A percentile compares a stretch with the other conserved stretches of the same genome.
phyloP scores from a whole-genome alignment of 345 rosid genomes.

The Pseudoturritis turrita region DNA sequence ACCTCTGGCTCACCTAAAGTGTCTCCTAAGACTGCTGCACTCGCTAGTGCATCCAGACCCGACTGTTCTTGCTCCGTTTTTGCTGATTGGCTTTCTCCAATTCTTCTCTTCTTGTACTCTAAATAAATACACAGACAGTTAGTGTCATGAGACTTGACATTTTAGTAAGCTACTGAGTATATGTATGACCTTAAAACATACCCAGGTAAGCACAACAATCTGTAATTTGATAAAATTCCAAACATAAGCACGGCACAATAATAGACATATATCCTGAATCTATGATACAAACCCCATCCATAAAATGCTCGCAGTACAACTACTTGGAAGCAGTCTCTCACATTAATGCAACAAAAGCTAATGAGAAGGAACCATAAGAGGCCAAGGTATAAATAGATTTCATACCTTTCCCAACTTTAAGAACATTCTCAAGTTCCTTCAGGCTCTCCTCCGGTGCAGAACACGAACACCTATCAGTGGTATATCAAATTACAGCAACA shows the following conservation, averaged over 20 bases:
- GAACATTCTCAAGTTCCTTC: slow-evolving; percentile 59
- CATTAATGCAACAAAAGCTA: neutral
- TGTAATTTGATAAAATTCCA: neutral
- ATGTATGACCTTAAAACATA: no score
- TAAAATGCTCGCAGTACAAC: neutral
- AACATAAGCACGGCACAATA: neutral
- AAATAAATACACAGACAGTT: slow-evolving; percentile 12
- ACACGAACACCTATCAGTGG: slow-evolving; percentile 53
- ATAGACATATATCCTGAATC: neutral
- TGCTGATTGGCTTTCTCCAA: slow-evolving; percentile 35
- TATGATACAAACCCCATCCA: neutral
- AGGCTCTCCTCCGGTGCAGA: slow-evolving; percentile 55
- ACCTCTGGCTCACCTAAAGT: slow-evolving; percentile 47
- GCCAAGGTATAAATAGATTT: neutral
- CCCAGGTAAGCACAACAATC: neutral
- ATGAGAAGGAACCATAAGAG: neutral
- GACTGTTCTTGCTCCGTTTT: slow-evolving; percentile 39
- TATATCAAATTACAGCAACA: neutral
- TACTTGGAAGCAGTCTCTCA: neutral
- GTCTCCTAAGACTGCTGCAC: slow-evolving; percentile 77
- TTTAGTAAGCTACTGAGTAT: neutral
- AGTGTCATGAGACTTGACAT: neutral
- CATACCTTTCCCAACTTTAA: slow-evolving; percentile 56
- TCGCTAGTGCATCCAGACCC: slow-evolving; percentile 83
- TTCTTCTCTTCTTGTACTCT: slow-evolving; percentile 61